phyloP scores from a whole-genome alignment of 495 filamentous ascomycete species.

The Neurospora sp. region DNA sequence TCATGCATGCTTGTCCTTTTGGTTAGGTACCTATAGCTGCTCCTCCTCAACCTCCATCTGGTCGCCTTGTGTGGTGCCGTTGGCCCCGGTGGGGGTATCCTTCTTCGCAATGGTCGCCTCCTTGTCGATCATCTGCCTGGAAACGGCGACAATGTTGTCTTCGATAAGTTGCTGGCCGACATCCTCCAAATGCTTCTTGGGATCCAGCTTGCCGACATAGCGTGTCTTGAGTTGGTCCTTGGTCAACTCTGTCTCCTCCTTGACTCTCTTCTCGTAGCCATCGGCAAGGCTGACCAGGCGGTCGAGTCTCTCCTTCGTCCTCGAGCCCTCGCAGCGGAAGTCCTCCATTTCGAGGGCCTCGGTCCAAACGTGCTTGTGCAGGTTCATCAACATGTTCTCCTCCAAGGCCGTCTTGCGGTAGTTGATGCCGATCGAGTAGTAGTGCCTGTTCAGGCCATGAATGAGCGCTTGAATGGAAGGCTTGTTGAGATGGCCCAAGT shows the following conservation, averaged over 20 bases:
- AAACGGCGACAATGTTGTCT: slow-evolving; percentile 96
- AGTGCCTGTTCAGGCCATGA: slow-evolving; percentile 94
- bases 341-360: slow-evolving; percentile 96
- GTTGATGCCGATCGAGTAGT: slow-evolving; percentile 97
- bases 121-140: slow-evolving; percentile 98
- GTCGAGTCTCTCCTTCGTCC: slow-evolving; percentile 79
- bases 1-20: background rate
- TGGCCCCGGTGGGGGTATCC: slow-evolving; percentile 31
- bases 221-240: slow-evolving; percentile 97
- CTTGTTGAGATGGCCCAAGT: slow-evolving; percentile 96
- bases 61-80: slow-evolving; percentile 46
- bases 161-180: slow-evolving; percentile 93
- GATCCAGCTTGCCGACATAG: slow-evolving; percentile 97
- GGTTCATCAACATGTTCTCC: slow-evolving; percentile 99
- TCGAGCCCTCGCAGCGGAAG: slow-evolving; percentile 71
- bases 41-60: slow-evolving; percentile 46
- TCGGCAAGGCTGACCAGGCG: slow-evolving; percentile 82
- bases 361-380: slow-evolving; percentile 99
- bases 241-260: slow-evolving; percentile 92
- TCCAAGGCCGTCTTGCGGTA: slow-evolving; percentile 96
- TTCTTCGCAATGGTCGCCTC: slow-evolving; percentile 65
- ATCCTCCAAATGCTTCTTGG: slow-evolving; percentile 97
- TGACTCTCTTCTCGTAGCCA: slow-evolving; percentile 96
- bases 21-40: slow-evolving; percentile 21
- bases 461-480: slow-evolving; percentile 98